Conservation (phyloP, 352 stramenopile species). For the Phytophthora litchii region DNA sequence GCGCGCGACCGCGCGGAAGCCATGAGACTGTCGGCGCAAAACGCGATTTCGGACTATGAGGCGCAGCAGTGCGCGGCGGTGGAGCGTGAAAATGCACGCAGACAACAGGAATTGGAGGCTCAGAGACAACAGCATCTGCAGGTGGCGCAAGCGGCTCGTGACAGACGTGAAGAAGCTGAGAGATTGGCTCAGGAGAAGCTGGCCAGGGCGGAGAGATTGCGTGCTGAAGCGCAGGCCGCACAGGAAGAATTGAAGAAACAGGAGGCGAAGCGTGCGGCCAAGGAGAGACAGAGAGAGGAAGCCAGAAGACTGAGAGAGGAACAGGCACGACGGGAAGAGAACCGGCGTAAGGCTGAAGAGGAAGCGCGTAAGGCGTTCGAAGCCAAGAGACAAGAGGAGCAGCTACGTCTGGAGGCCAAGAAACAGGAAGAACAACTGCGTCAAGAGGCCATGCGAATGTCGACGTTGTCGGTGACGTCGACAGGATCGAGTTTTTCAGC, state of each 20-base stretch:
- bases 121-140: conserved; percentile 67
- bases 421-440: conserved; percentile 44
- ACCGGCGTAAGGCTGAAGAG: conserved; percentile 61
- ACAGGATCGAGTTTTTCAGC: conserved; percentile 9
- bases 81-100: conserved; percentile 67
- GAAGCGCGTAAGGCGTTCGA: conserved; percentile 69
- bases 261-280: conserved; percentile 50
- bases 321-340: conserved; percentile 60
- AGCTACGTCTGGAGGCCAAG: conserved; percentile 51
- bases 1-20: conserved; percentile 72
- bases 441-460: conserved; percentile 55
- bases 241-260: conserved; percentile 66
- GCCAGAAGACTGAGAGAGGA: conserved; percentile 61
- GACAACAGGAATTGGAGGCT: conserved; percentile 63
- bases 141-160: conserved; percentile 55
- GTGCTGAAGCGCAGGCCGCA: conserved; percentile 53
- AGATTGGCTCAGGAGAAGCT: conserved; percentile 60
- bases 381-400: conserved; percentile 65
- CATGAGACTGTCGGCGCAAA: conserved; percentile 61
- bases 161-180: conserved; percentile 64
- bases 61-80: conserved; percentile 58
- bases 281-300: conserved; percentile 59
- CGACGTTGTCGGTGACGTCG: conserved; percentile 34
- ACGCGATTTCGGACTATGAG: conserved; percentile 68
- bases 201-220: conserved; percentile 58